Base-by-base conservation (phyloP, 345 rosid genomes). In the Turritis glabra region DNA sequence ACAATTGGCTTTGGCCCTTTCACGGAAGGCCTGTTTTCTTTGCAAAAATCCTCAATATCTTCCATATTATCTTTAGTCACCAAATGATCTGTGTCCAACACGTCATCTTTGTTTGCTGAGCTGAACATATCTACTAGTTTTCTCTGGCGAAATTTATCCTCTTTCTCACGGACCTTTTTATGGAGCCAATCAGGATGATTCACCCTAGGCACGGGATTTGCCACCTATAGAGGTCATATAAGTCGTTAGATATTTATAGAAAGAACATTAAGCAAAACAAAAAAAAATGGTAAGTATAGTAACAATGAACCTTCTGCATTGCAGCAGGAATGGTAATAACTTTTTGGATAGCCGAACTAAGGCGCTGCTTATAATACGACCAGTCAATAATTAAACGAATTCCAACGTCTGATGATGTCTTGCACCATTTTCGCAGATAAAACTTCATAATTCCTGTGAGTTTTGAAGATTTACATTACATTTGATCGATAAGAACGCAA, bases 111-210 rank as follows among this genome's bases (percentile, higher is more conserved):
- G 77, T 69, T 77, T 56, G 78, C 63, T 67, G 76, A 30, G 62
- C 74, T 74, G 67, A 88, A 91, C 73, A 89, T 88, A 78, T 91
- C 93, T 72, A 70, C 88, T 67, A 94, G 78, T 81, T 90, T 94
- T 74, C 88, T 78, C 79, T 94, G 98, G 73, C 89, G 96, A 76
- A 88, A 84, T 73, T 83, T 91, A 79, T 94, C 98, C 4, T 91
- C 93, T 82, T 88, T 91, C 82, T 91, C 98, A 58, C 92, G 96
- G 52, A 91, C 89, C 86, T 86, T 94, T 84, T 90, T 94, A 69
- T 90, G 92, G 76, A 94, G 88, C 98, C 98, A 94, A 73, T 94
- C 98, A 71, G 97, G 98, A 80, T 94, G 97, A 82, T 80, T 81
- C 41, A 94, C 98, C 78, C 98, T 85, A 67, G 98, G 97, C 38